Percentiles rank a stretch among this genome's conserved stretches.
Evolutionary conservation across 805 yeast genomes (phyloP).

Genomic region (Saccharomycopsis javanensis): DNA sequence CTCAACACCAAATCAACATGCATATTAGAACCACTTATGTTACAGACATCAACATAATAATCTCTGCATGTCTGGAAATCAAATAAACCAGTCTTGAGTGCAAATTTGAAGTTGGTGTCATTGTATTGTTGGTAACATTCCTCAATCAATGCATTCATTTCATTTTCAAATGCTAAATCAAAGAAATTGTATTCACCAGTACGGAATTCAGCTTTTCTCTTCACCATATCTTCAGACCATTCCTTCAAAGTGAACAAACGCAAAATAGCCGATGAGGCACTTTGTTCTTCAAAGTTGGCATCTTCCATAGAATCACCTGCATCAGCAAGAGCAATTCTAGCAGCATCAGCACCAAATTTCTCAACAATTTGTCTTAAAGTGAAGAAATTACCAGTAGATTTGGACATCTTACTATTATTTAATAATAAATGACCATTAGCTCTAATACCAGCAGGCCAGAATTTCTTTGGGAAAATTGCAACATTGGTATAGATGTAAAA

Average conservation of each 20-base stretch:
- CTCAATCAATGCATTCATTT: slow-evolving; percentile 75
- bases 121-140: slow-evolving; percentile 63
- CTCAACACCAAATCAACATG: slow-evolving; percentile 71
- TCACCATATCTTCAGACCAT: slow-evolving; percentile 80
- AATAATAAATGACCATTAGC: slow-evolving; percentile 91
- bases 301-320: slow-evolving; percentile 97
- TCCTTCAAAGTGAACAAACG: slow-evolving; percentile 87
- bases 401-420: slow-evolving; percentile 96
- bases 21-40: slow-evolving; percentile 44
- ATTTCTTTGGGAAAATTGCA: slow-evolving; percentile 80
- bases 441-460: slow-evolving; percentile 93
- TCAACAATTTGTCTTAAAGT: slow-evolving; percentile 75
- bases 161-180: slow-evolving; percentile 86
- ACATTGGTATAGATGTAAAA: slow-evolving; percentile 90
- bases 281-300: slow-evolving; percentile 94
- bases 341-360: slow-evolving; percentile 95
- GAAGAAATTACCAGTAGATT: slow-evolving; percentile 94
- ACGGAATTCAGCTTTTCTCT: slow-evolving; percentile 43
- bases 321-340: slow-evolving; percentile 95
- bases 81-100: slow-evolving; percentile 82
- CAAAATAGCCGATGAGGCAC: slow-evolving; percentile 94
- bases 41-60: slow-evolving; percentile 74
- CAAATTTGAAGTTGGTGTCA: slow-evolving; percentile 73
- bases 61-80: slow-evolving; percentile 95
- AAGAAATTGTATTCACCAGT: slow-evolving; percentile 55